Base-by-base conservation (phyloP, 2,329 filamentous ascomycete species). In the Xylariomycetidae sp. region DNA sequence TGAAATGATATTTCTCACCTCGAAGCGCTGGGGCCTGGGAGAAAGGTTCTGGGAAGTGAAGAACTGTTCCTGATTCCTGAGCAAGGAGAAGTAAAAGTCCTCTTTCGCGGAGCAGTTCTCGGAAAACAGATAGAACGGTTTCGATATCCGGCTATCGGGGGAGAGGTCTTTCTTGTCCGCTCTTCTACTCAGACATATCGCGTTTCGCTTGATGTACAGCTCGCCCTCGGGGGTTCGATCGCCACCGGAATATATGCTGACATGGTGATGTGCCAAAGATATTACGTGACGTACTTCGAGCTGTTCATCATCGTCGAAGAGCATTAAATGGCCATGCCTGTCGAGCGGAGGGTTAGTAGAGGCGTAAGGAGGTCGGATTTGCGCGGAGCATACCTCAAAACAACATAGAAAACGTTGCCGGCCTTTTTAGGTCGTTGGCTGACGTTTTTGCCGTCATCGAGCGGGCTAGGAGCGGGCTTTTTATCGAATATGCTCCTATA, bases 71-170 rank as follows among this genome's bases (percentile, higher is more conserved):
- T 94, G 85, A 44, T 89, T 94, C 49, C 82, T 80, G 25, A 98
- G 69, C 48, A 98, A 69, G 10, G 90, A 85, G 61, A 95, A 90
- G 59, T 98, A 98, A 62, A 98, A 97, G 57, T 98, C 92, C 60
- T 98, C 92, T 59, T 98, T 98, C 29, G 92, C 88, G 0, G 89
- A 95, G 57, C 87, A 87, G 52, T 94, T 95, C 46, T 97, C 88
- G 0, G 87, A 94, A 60, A 97, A 98, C 4, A 98, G 69, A 54
- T 82, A 97, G 63, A 96, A 97, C 0, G 92, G 88, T 47, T 86
- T 89, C 6, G 86, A 81, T 3, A 74, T 54, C 20, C 67, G 69
- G 23, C 59, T 65, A 42, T 81, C 77, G 4, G 75, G 71, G 3
- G 70, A 64, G 17, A 70, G 49, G 20, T 82, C 77, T 16, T 66